Percentiles rank a stretch among this genome's conserved stretches.
Conservation (phyloP, 1,284 basidiomycete species). For the Chiua sp. region DNA sequence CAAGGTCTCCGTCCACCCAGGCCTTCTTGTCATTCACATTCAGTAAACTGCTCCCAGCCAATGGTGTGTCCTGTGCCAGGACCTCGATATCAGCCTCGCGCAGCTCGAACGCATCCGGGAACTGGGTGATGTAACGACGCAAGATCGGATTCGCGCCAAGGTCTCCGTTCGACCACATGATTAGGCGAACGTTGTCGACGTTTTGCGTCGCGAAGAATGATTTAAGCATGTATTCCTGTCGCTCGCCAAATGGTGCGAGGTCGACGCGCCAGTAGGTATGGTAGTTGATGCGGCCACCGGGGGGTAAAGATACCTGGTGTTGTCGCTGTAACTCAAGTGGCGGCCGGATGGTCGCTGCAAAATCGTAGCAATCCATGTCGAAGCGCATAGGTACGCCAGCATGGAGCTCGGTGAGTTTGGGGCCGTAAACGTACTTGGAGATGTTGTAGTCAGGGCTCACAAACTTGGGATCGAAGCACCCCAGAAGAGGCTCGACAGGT, state of each 20-base stretch:
- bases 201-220: slow-evolving; percentile 93
- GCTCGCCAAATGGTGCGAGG: slow-evolving; percentile 75
- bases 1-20: slow-evolving; percentile 92
- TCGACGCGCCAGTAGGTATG: slow-evolving; percentile 94
- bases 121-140: slow-evolving; percentile 60
- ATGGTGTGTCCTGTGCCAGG: slow-evolving; percentile 76
- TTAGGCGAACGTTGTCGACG: slow-evolving; percentile 62
- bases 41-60: slow-evolving; percentile 69
- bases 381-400: slow-evolving; percentile 77
- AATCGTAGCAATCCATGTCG: slow-evolving; percentile 89
- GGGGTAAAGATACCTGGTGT: slow-evolving; percentile 18
- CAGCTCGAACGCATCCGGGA: slow-evolving; percentile 75
- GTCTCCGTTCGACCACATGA: slow-evolving; percentile 90
- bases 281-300: slow-evolving; percentile 62
- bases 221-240: slow-evolving; percentile 89
- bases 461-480: slow-evolving; percentile 71
- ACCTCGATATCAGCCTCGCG: slow-evolving; percentile 67
- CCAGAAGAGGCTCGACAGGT: slow-evolving; percentile 60
- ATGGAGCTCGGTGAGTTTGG: slow-evolving; percentile 71
- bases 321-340: background rate
- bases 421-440: slow-evolving; percentile 62
- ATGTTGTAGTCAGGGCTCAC: slow-evolving; percentile 75
- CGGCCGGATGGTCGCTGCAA: slow-evolving; percentile 75
- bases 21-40: slow-evolving; percentile 74
- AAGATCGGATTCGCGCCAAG: slow-evolving; percentile 66